phyloP scores from a whole-genome alignment of 495 filamentous ascomycete genomes.

The Apodospora peruviana region DNA sequence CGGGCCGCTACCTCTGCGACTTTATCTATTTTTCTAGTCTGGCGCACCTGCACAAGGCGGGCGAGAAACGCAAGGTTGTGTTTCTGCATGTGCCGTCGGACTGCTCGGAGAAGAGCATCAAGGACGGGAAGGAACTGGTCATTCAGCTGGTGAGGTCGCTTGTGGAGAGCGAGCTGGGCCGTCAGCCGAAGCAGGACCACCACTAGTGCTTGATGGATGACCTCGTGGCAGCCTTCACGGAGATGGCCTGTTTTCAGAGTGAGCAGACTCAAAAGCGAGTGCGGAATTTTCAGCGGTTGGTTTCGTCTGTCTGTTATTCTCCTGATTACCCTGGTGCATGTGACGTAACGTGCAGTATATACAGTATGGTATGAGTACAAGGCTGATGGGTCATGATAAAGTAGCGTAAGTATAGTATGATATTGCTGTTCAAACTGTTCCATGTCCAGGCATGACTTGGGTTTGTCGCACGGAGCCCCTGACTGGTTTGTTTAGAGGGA shows the following conservation, averaged over 20 bases:
- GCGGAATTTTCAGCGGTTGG: too few species aligned
- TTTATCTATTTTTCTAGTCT: constrained; percentile 81
- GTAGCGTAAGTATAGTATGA: too few species aligned
- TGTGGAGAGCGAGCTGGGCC: constrained; percentile 37
- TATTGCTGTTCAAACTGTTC: too few species aligned
- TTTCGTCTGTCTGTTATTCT: too few species aligned
- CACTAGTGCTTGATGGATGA: too few species aligned
- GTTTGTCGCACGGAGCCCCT: too few species aligned
- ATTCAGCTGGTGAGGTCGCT: constrained; percentile 65
- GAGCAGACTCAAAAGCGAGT: too few species aligned
- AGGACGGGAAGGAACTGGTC: constrained; percentile 56
- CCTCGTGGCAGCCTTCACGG: neutral
- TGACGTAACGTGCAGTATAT: neutral
- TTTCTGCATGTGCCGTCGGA: constrained; percentile 77
- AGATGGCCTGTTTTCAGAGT: neutral
- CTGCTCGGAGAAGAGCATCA: constrained; percentile 47
- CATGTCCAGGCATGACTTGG: too few species aligned
- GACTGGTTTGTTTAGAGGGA: too few species aligned
- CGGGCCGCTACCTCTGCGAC: constrained; percentile 78
- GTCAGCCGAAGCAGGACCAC: neutral
- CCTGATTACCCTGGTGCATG: too few species aligned
- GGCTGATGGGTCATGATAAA: too few species aligned
- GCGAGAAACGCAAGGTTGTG: constrained; percentile 51
- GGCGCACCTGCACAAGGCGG: constrained; percentile 46
- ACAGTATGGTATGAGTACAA: neutral